Evolutionary conservation across 768 basidiomycete genomes (phyloP), one percentile per base, ranked within the genome.

Genomic region (Suillus luteus): DNA sequence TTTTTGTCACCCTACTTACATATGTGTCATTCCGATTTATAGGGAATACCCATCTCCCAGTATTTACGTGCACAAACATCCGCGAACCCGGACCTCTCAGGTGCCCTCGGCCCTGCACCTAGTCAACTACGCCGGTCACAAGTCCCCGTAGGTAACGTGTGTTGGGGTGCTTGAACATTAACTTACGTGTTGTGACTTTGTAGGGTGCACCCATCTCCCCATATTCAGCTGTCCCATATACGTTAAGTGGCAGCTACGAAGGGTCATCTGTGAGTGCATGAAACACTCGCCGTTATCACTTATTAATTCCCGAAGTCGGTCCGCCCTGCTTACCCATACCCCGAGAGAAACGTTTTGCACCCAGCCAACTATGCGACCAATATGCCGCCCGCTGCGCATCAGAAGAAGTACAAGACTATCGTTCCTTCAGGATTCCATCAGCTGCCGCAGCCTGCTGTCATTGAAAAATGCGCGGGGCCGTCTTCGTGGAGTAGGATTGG

Each of bases 261-360:
- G 63, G 65, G 51, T 65, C 37, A 38, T 46, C 66, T 46, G 48
- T 69, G n/a, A 55, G 57, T 57, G 49, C 40, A 57, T 38, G 17
- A 9, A 17, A 17, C 27, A 9, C 33, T 43, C 17, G 22, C 38
- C 57, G 14, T 17, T 54, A 61, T 43, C 12, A 44, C 59, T 54
- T 52, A 71, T 51, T n/a, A 38, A 61, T 55, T 64, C 41, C 43
- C 48, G 49, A 62, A 64, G 24, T 51, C 61, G 44, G 66, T 31
- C 9, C 70, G 63, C 22, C 65, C 67, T 33, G 59, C 64, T 27
- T 76, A 75, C 59, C 73, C 73, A 46, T 75, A 75, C 46, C 75
- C 73, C 4, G 71, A 67, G 33, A 66, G 73, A 35, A 76, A 75
- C 58, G 66, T 73, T 35, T 37, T 76, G 0, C 71, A 76, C 51